Conservation (phyloP, 768 basidiomycete species). For the Rhodosporidiobolus sp. region DNA sequence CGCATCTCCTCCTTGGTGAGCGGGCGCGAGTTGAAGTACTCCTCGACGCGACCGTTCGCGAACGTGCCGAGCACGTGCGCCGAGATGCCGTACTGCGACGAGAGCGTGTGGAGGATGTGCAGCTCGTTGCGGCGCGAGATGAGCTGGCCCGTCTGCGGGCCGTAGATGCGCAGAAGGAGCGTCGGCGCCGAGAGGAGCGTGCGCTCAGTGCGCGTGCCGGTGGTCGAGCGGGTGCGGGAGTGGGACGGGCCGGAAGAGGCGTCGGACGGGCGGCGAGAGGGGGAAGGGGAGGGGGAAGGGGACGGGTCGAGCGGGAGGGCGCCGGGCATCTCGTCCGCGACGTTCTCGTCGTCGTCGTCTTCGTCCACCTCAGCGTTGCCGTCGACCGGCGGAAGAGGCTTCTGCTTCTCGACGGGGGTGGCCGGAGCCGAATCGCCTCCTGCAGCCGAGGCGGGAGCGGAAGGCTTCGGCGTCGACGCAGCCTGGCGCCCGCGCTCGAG, state of each 20-base stretch:
- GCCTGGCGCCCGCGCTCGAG: constrained; percentile 28
- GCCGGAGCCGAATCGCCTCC: background rate
- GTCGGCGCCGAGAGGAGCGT: constrained; percentile 52
- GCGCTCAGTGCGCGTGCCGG: constrained; percentile 32
- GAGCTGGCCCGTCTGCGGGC: constrained; percentile 75
- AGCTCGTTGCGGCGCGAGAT: constrained; percentile 86
- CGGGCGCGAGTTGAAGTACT: constrained; percentile 86
- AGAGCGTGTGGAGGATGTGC: constrained; percentile 81
- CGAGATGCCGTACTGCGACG: constrained; percentile 80
- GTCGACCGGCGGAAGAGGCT: too few relatives aligned
- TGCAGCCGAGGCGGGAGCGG: background rate
- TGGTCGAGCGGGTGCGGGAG: constrained; percentile 29
- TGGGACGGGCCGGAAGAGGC: background rate
- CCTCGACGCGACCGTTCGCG: constrained; percentile 88
- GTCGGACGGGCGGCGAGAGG: background rate
- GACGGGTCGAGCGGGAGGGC: background rate
- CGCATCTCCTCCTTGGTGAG: constrained; percentile 74
- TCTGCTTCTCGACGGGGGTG: background rate
- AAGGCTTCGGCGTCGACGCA: constrained; percentile 12
- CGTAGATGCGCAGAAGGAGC: constrained; percentile 86
- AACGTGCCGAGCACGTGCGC: constrained; percentile 93
- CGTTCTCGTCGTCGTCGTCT: background rate
- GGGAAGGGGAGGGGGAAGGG: background rate
- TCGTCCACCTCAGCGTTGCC: constrained; percentile 22
- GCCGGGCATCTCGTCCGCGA: background rate